phyloP scores from a whole-genome alignment of 768 basidiomycete genomes.

The Amanita fuliginea region DNA sequence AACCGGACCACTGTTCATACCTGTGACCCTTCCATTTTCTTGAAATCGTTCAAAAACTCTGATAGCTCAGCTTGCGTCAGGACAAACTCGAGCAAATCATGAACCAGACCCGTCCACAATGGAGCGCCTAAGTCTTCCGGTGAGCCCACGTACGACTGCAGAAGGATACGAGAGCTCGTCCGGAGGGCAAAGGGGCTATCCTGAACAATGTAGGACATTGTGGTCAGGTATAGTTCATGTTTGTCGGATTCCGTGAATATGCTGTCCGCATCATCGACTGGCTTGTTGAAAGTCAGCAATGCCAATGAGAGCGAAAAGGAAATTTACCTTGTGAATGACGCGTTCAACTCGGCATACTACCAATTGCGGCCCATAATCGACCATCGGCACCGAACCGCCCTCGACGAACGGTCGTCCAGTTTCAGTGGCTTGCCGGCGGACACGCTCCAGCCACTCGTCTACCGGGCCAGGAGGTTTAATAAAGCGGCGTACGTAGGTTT shows the following conservation, averaged over 20 bases:
- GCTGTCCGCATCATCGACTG: conserved; percentile 1
- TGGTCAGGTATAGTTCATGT: not conserved
- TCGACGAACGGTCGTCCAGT: not conserved
- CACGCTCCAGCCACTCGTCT: not conserved
- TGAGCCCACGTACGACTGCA: not conserved
- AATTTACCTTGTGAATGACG: not conserved
- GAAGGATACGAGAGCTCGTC: not conserved
- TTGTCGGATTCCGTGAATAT: not conserved
- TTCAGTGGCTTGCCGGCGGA: not conserved
- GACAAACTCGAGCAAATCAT: not conserved
- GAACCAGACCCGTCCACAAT: not conserved
- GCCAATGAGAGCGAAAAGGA: no score
- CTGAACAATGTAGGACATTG: not conserved
- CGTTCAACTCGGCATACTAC: conserved; percentile 1
- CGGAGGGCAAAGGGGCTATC: not conserved
- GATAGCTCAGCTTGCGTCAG: not conserved
- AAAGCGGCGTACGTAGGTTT: not conserved
- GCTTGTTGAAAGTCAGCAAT: not conserved
- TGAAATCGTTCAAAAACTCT: not conserved
- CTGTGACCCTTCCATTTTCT: not conserved
- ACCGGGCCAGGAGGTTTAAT: not conserved
- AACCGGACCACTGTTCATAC: not conserved
- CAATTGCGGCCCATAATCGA: not conserved
- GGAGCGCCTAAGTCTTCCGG: not conserved
- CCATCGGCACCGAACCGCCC: not conserved